Percentiles rank a stretch among this genome's conserved stretches.
These are phyloP conservation scores for Orbilia blumenaviensis DNA, from an alignment of 2,329 filamentous ascomycete species.

Conservation along the genomic window DNA sequence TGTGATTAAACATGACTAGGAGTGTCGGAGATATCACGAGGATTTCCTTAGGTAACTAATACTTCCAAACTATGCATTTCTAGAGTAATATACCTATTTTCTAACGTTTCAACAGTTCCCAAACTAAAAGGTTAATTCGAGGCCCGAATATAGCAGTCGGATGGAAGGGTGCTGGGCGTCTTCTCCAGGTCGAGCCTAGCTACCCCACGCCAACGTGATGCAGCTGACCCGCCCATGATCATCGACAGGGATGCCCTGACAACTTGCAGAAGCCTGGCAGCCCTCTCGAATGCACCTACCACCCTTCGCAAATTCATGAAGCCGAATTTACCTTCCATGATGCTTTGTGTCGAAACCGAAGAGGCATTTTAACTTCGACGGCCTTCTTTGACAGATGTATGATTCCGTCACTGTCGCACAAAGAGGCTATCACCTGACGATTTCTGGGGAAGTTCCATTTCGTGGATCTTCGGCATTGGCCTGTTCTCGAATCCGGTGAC, in stretches of 20 bases:
- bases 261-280: conserved; percentile 14
- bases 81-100: conserved; percentile 21
- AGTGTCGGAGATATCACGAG: conserved; percentile 32
- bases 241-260: conserved; percentile 43
- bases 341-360: not conserved
- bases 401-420: conserved; percentile 36
- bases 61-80: conserved; percentile 9
- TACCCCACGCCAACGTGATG: conserved; percentile 36
- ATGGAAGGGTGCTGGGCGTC: conserved; percentile 11
- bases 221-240: conserved; percentile 53
- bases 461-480: conserved; percentile 53
- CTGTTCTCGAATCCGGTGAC: conserved; percentile 49
- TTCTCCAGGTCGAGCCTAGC: conserved; percentile 43
- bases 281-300: conserved; percentile 46
- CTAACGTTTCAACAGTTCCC: not conserved
- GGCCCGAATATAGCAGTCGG: conserved; percentile 6
- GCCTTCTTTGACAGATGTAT: conserved; percentile 4
- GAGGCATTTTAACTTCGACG: not conserved
- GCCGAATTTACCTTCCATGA: conserved; percentile 11
- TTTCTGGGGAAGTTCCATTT: conserved; percentile 13
- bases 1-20: conserved; percentile 31
- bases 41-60: conserved; percentile 39
- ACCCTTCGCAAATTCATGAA: conserved; percentile 27
- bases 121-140: conserved; percentile 8
- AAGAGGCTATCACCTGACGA: conserved; percentile 41